Evolutionary conservation across 1,284 basidiomycete species (phyloP).

Genomic region (Fomitopsis pinicola): DNA sequence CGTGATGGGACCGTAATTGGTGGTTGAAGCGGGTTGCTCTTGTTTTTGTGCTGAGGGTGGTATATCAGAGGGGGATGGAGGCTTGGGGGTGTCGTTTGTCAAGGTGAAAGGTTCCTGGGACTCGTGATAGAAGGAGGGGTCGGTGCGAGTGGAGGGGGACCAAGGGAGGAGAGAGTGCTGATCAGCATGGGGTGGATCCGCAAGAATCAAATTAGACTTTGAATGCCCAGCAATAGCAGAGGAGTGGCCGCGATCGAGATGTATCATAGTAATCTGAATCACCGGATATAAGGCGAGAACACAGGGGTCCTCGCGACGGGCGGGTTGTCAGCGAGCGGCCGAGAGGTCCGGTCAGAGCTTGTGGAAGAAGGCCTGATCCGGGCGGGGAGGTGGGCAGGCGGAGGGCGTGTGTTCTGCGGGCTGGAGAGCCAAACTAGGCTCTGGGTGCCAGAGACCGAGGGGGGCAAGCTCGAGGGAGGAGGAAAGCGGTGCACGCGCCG

Average conservation of each 20-base stretch:
- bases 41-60: constrained; percentile 2
- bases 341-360: constrained; percentile 12
- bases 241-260: constrained; percentile 53
- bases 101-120: constrained; percentile 23
- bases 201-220: constrained; percentile 43
- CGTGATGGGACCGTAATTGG: constrained; percentile 13
- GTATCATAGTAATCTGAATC: constrained; percentile 40
- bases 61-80: constrained; percentile 20
- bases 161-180: constrained; percentile 38
- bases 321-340: constrained; percentile 21
- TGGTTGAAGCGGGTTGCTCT: constrained; percentile 2
- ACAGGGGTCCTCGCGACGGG: constrained; percentile 15
- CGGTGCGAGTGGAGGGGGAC: constrained; percentile 32
- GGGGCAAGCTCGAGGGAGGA: constrained; percentile 6
- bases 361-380: neutral
- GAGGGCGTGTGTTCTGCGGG: constrained; percentile 2
- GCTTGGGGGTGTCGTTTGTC: constrained; percentile 22
- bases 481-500: constrained; percentile 8
- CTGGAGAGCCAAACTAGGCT: constrained; percentile 1
- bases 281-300: constrained; percentile 27
- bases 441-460: constrained; percentile 3
- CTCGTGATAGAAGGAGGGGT: constrained; percentile 26
- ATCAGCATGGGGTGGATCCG: constrained; percentile 32
- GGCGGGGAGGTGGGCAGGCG: neutral
- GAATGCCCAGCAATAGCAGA: constrained; percentile 35